Evolutionary conservation across 306 rosid species (phyloP).

Genomic region (Quercus ilex): DNA sequence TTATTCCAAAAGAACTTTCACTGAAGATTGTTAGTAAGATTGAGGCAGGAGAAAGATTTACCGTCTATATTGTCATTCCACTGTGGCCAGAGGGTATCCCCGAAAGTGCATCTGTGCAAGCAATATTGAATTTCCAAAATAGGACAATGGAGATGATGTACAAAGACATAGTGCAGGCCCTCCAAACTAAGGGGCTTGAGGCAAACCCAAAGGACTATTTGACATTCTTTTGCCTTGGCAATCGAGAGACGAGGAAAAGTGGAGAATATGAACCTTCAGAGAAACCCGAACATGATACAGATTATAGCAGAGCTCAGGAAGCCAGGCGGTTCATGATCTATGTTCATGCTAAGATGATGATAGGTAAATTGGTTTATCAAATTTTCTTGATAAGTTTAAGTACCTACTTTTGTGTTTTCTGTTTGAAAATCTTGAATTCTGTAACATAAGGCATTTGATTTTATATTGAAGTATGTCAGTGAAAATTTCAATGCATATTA

Average conservation of each 20-base stretch:
- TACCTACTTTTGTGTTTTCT: background rate
- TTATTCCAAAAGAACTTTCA: slow-evolving; percentile 53
- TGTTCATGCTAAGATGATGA: slow-evolving; percentile 57
- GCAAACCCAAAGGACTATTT: slow-evolving; percentile 48
- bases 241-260: slow-evolving; percentile 26
- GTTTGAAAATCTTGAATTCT: background rate
- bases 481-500: too few species aligned
- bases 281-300: slow-evolving; percentile 32
- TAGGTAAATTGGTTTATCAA: slow-evolving; percentile 28
- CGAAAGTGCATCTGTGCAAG: slow-evolving; percentile 42
- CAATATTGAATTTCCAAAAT: slow-evolving; percentile 44
- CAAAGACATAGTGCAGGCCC: slow-evolving; percentile 37
- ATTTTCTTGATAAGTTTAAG: background rate
- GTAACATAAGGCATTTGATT: background rate
- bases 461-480: background rate
- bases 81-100: slow-evolving; percentile 64
- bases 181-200: slow-evolving; percentile 33
- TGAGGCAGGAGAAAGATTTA: slow-evolving; percentile 47
- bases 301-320: slow-evolving; percentile 43
- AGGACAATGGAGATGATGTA: slow-evolving; percentile 62
- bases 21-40: slow-evolving; percentile 54
- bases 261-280: slow-evolving; percentile 36
- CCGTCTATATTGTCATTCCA: slow-evolving; percentile 45
- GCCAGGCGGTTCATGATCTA: slow-evolving; percentile 53
- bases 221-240: slow-evolving; percentile 57